Evolutionary conservation across 495 filamentous ascomycete species (phyloP).

Genomic region (Neurospora intermedia): DNA sequence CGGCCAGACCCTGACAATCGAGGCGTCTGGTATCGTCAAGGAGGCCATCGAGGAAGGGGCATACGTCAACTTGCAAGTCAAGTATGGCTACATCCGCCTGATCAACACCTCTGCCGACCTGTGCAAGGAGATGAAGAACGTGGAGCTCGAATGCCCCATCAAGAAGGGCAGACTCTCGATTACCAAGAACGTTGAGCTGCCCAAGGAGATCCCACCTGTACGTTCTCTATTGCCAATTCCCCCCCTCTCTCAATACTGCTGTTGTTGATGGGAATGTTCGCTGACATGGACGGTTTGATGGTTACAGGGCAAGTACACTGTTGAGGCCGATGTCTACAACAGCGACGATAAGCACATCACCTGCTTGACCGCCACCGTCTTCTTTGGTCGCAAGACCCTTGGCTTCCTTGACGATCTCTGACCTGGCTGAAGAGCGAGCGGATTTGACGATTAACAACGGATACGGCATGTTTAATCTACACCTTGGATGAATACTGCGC

Average conservation of each 20-base stretch:
- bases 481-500: slow-evolving; percentile 1
- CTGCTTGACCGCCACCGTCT: slow-evolving; percentile 63
- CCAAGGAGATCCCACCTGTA: slow-evolving; percentile 83
- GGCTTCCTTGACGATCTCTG: slow-evolving; percentile 17
- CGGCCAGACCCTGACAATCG: slow-evolving; percentile 67
- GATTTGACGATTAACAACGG: neutral
- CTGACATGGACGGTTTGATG: neutral
- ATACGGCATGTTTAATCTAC: neutral
- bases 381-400: slow-evolving; percentile 33
- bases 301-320: slow-evolving; percentile 74
- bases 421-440: neutral
- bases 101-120: slow-evolving; percentile 69
- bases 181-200: slow-evolving; percentile 73
- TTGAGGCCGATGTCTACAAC: slow-evolving; percentile 73
- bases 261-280: neutral
- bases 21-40: slow-evolving; percentile 60
- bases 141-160: slow-evolving; percentile 83
- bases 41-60: slow-evolving; percentile 64
- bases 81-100: slow-evolving; percentile 86
- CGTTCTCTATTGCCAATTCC: slow-evolving; percentile 19
- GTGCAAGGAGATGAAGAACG: slow-evolving; percentile 77
- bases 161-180: slow-evolving; percentile 61
- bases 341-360: slow-evolving; percentile 60
- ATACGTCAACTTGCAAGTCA: slow-evolving; percentile 70
- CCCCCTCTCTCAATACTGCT: neutral